These are phyloP conservation scores for Calonectria ilicicola DNA, from an alignment of 2,329 filamentous ascomycete genomes.

Conservation along the genomic window DNA sequence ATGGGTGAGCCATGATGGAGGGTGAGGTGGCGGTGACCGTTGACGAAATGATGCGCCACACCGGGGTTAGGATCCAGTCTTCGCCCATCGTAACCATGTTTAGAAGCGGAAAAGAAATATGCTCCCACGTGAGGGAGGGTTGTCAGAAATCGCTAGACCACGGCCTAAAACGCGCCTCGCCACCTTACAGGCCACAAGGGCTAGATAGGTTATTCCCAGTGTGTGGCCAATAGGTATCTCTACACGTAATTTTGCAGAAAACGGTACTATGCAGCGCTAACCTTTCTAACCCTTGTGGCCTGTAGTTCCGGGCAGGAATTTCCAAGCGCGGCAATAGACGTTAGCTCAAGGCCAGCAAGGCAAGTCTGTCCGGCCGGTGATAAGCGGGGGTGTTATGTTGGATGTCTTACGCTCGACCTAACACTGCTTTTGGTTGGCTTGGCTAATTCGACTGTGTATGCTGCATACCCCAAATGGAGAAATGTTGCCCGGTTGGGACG, in stretches of 20 bases:
- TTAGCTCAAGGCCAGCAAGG: slow-evolving; percentile 14
- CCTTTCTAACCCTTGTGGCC: no score
- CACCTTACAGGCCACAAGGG: no score
- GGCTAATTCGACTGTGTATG: not conserved
- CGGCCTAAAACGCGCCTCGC: slow-evolving; percentile 3
- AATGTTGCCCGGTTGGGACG: slow-evolving; percentile 13
- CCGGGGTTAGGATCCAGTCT: slow-evolving; percentile 11
- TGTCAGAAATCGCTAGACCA: not conserved
- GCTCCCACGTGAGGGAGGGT: slow-evolving; percentile 10
- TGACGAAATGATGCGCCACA: slow-evolving; percentile 4
- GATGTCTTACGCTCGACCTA: slow-evolving; percentile 4
- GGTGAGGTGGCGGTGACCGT: slow-evolving; percentile 1
- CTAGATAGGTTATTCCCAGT: no score
- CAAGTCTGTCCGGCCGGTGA: slow-evolving; percentile 35
- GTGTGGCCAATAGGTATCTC: no score
- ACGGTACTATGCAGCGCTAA: no score
- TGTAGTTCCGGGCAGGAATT: slow-evolving; percentile 22
- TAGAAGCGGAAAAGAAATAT: slow-evolving; percentile 11
- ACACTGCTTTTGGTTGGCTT: slow-evolving; percentile 11
- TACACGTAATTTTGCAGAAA: no score
- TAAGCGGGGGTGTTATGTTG: not conserved
- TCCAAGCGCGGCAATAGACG: slow-evolving; percentile 8
- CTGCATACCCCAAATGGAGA: slow-evolving; percentile 17
- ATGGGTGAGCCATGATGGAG: not conserved
- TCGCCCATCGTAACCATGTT: slow-evolving; percentile 22